A percentile compares a stretch with the other conserved stretches of the same genome.
Conservation (phyloP, 1,139 yeast species). For the Lodderomyces jiufengensis region DNA sequence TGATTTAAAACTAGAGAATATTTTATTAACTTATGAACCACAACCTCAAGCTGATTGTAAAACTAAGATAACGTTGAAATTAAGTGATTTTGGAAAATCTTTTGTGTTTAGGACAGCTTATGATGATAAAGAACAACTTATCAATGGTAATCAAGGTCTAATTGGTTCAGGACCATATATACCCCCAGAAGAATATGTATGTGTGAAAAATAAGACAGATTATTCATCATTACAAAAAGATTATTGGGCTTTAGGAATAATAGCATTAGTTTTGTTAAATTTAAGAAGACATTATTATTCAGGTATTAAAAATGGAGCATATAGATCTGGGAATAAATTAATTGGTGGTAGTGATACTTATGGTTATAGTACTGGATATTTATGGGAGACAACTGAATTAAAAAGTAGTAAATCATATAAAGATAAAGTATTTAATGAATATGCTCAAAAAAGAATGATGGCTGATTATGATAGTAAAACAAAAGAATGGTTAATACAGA, state of each 20-base stretch:
- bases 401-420: slow-evolving; percentile 19
- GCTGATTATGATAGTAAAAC: slow-evolving; percentile 27
- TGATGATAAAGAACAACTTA: slow-evolving; percentile 50
- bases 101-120: slow-evolving; percentile 72
- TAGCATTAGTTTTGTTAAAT: slow-evolving; percentile 32
- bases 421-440: slow-evolving; percentile 32
- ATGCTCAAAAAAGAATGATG: slow-evolving; percentile 22
- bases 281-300: slow-evolving; percentile 27
- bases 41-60: slow-evolving; percentile 10
- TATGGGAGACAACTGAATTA: slow-evolving; percentile 33
- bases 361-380: slow-evolving; percentile 14
- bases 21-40: slow-evolving; percentile 35
- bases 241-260: slow-evolving; percentile 67
- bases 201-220: slow-evolving; percentile 10
- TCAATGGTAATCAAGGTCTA: slow-evolving; percentile 53
- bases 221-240: slow-evolving; percentile 58
- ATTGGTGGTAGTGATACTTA: slow-evolving; percentile 1
- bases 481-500: slow-evolving; percentile 34
- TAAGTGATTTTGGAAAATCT: slow-evolving; percentile 74
- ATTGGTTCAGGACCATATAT: slow-evolving; percentile 77
- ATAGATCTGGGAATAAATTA: slow-evolving; percentile 1
- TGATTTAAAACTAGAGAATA: slow-evolving; percentile 68
- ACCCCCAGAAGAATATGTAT: slow-evolving; percentile 62
- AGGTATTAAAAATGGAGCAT: slow-evolving; percentile 8
- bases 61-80: slow-evolving; percentile 44